These are phyloP conservation scores for Gonapodya prolifera DNA, from an alignment of 192 early-diverging fungal genomes.

Conservation along the genomic window DNA sequence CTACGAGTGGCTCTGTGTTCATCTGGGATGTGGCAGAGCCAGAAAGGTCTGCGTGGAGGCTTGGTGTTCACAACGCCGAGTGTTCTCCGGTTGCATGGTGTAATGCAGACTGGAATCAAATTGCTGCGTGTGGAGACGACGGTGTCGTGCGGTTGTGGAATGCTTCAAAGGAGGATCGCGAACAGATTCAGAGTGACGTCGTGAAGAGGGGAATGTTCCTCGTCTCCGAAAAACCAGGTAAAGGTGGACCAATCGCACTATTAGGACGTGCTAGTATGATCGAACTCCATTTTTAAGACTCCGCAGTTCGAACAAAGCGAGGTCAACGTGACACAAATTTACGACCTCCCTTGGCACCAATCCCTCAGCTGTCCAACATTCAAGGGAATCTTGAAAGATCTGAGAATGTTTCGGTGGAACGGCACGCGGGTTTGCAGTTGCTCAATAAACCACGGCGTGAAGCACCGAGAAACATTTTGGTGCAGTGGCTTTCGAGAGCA, in stretches of 20 bases:
- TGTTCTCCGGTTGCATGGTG: constrained; percentile 68
- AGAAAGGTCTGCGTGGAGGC: constrained; percentile 28
- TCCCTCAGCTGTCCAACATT: too few species aligned
- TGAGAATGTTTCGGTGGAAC: too few species aligned
- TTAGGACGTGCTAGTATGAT: too few species aligned
- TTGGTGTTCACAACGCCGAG: constrained; percentile 52
- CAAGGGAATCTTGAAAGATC: too few species aligned
- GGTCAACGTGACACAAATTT: too few species aligned
- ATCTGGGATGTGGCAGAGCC: constrained; percentile 53
- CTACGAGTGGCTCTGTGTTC: constrained; percentile 43
- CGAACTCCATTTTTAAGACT: too few species aligned
- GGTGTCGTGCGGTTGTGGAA: constrained; percentile 60
- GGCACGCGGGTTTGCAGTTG: too few species aligned
- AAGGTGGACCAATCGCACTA: too few species aligned
- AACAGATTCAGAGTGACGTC: neutral
- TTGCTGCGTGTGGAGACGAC: constrained; percentile 69
- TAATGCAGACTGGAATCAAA: constrained; percentile 24
- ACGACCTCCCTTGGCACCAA: too few species aligned
- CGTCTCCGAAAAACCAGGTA: neutral
- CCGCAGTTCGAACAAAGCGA: too few species aligned
- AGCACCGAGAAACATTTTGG: neutral
- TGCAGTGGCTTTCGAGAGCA: neutral
- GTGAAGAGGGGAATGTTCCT: neutral
- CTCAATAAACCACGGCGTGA: too few species aligned
- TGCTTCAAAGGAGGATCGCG: neutral